phyloP scores from a whole-genome alignment of 192 early-diverging fungal species.

The Linderina pennispora region DNA sequence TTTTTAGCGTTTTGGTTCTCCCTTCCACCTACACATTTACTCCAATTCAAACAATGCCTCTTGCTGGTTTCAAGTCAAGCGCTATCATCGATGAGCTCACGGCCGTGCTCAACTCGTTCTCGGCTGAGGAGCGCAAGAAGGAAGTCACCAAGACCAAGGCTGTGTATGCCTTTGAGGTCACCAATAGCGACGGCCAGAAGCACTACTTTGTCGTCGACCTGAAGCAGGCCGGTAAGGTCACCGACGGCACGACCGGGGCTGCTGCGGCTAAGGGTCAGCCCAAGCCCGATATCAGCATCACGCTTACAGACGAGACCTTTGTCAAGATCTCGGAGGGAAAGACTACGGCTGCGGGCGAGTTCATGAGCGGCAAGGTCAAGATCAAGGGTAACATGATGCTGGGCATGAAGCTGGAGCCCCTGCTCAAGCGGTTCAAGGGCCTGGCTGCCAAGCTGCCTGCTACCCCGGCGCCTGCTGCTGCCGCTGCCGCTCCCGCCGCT shows the following conservation, averaged over 20 bases:
- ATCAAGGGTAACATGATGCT: conserved; percentile 71
- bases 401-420: conserved; percentile 63
- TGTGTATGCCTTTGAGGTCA: conserved; percentile 80
- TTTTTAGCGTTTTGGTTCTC: background rate
- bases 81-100: conserved; percentile 42
- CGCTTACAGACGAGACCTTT: conserved; percentile 71
- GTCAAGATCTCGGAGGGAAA: conserved; percentile 77
- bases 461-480: conserved; percentile 9
- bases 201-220: conserved; percentile 82
- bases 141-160: conserved; percentile 61
- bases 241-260: conserved; percentile 46
- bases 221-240: conserved; percentile 67
- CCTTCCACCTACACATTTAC: background rate
- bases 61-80: conserved; percentile 34
- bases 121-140: conserved; percentile 40
- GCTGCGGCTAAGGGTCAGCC: conserved; percentile 51
- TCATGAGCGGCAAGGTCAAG: conserved; percentile 90
- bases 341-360: conserved; percentile 83
- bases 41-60: conserved; percentile 14
- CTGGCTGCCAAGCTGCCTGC: conserved; percentile 40
- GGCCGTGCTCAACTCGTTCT: conserved; percentile 19
- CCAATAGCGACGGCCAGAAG: conserved; percentile 57
- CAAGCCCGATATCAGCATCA: conserved; percentile 76
- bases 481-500: conserved; percentile 24
- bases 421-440: conserved; percentile 54